These are phyloP conservation scores for Agaricus subrufescens DNA, from an alignment of 768 basidiomycete genomes.

Conservation along the genomic window DNA sequence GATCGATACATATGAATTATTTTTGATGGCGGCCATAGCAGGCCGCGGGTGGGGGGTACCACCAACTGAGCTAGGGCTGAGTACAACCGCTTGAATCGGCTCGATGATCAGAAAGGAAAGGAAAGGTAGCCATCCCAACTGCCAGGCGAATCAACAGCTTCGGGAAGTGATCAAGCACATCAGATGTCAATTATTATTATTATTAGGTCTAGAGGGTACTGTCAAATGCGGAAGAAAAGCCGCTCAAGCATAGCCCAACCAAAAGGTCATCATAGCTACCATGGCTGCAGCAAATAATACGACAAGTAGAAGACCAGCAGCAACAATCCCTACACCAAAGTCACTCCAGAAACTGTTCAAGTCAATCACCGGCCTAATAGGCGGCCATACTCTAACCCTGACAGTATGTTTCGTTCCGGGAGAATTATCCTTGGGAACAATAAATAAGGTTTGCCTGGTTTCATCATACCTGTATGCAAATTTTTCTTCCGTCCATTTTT, in stretches of 20 bases:
- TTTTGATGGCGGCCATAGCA: too few species aligned
- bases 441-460: slow-evolving; percentile 67
- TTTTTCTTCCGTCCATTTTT: slow-evolving; percentile 18
- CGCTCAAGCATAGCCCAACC: slow-evolving; percentile 2
- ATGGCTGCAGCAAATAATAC: slow-evolving; percentile 13
- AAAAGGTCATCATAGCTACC: background rate
- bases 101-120: too few species aligned
- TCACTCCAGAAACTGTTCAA: slow-evolving; percentile 70
- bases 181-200: too few species aligned
- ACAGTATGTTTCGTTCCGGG: slow-evolving; percentile 48
- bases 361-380: slow-evolving; percentile 38
- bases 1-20: too few species aligned
- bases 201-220: too few species aligned
- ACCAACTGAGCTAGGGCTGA: too few species aligned
- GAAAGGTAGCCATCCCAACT: too few species aligned
- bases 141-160: too few species aligned
- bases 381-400: slow-evolving; percentile 51
- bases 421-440: slow-evolving; percentile 40
- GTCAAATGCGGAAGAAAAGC: too few species aligned
- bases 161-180: too few species aligned
- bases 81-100: too few species aligned
- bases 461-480: slow-evolving; percentile 60
- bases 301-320: slow-evolving; percentile 14
- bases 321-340: slow-evolving; percentile 23
- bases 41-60: too few species aligned